Conservation (phyloP, 768 basidiomycete genomes). For the Psilocybe tampanensis region DNA sequence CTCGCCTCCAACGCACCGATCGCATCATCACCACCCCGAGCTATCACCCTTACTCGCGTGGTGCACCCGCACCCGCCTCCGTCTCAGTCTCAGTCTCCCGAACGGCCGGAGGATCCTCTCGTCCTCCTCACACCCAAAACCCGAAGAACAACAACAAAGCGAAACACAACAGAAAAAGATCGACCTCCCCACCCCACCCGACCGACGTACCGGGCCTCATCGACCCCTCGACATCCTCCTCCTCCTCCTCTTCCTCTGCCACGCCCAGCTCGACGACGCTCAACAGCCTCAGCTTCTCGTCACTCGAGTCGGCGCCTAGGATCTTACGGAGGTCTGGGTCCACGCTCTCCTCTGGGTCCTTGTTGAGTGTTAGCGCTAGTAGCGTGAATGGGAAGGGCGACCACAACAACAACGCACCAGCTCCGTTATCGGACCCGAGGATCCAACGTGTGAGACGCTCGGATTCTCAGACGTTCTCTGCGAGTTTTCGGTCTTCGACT, state of each 20-base stretch:
- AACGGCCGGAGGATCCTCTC: no score
- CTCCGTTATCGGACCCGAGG: conserved; percentile 45
- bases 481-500: conserved; percentile 30
- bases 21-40: conserved; percentile 48
- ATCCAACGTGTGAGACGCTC: conserved; percentile 54
- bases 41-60: conserved; percentile 63
- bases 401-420: conserved; percentile 31
- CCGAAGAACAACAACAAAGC: background rate
- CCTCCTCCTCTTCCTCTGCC: no score
- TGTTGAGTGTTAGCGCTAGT: conserved; percentile 30
- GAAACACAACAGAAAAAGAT: conserved; percentile 24
- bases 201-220: conserved; percentile 44
- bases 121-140: no score
- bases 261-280: conserved; percentile 70
- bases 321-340: conserved; percentile 47
- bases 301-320: conserved; percentile 33
- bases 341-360: conserved; percentile 46
- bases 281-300: conserved; percentile 50
- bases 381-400: background rate
- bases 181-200: conserved; percentile 43
- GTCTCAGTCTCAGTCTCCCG: no score
- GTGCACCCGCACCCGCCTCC: background rate
- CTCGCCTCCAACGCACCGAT: conserved; percentile 67
- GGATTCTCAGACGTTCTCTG: conserved; percentile 52
- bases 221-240: conserved; percentile 59